Base-by-base conservation (phyloP, 148 eudicot genomes). In the Limonium bicolor region DNA sequence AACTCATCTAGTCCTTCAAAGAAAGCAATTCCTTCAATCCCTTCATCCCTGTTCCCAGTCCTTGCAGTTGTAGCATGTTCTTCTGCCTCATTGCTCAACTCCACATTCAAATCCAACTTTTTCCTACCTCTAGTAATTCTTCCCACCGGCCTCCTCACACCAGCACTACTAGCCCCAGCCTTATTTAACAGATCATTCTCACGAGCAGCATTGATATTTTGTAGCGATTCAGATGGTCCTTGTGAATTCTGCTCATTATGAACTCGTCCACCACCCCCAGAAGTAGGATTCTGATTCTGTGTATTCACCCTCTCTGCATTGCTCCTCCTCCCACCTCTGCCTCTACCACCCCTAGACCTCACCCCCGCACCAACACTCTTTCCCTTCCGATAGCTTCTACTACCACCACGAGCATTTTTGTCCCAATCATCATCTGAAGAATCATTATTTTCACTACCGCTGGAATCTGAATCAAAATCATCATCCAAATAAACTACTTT, bases 31-130 rank as follows among this genome's bases (percentile, higher is more conserved):
- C 56, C 76, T 32, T 54, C 80, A 23, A 57, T 73, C 21, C 72
- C 68, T 32, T 54, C 80, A 23, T 60, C 76, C 21, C 72, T 65
- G 14, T 69, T 54, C 26, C 62, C 68, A 33, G 57, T 54, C 20
- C 31, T 61, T 32, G 33, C 64, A 17, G 55, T 21, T 1, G 77
- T 58, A 21, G 71, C 69, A 60, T 72, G 69, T 43, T 71, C 82
- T 31, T 76, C 78, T 20, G 63, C 83, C 36, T 71, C 78, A 56
- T 76, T 72, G 51, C 66, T 68, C 24, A 71, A 62, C 51, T 76
- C 83, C 30, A 76, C 78, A 56, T 76, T 71, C 69, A 76, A 56
- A 62, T 76, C 83, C 54, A 76, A 59, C 46, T 63, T 76, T 28
- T 74, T 74, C 62, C 51, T 51, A 41, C 62, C 71, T 53, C 63